A percentile compares a stretch with the other conserved stretches of the same genome.
Evolutionary conservation across 129 eudicot species (phyloP).

Genomic region (Escallonia herrerae): DNA sequence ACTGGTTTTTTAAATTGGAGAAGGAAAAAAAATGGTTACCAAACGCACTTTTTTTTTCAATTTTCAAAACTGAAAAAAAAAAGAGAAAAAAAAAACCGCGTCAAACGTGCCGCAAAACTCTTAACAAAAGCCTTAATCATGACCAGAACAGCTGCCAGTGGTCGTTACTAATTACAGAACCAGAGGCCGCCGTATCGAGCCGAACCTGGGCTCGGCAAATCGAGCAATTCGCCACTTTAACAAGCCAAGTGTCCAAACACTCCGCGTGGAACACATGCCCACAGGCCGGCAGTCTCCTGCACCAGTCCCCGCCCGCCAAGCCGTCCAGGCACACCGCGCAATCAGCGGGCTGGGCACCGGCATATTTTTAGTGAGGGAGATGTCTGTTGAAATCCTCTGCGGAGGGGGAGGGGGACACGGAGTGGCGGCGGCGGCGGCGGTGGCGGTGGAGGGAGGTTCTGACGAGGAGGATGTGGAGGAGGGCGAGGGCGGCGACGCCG

Average conservation of each 20-base stretch:
- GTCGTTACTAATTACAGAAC: constrained; percentile 19
- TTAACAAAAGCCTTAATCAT: constrained; percentile 1
- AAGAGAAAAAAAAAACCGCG: no score
- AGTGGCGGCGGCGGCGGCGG: constrained; percentile 30
- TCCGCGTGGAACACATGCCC: constrained; percentile 53
- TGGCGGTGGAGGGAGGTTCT: constrained; percentile 54
- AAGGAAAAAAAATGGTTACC: no score
- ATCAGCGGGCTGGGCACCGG: constrained; percentile 12
- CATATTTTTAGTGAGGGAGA: constrained; percentile 29
- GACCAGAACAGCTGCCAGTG: constrained; percentile 50
- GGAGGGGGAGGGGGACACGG: constrained; percentile 15
- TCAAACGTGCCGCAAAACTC: background rate
- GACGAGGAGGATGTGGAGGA: constrained; percentile 69
- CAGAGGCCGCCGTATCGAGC: constrained; percentile 14
- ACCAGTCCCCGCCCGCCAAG: constrained; percentile 44
- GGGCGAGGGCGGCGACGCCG: constrained; percentile 68
- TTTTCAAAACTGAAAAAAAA: no score
- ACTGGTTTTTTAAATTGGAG: no score
- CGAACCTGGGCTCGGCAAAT: constrained; percentile 61
- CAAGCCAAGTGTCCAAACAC: constrained; percentile 64
- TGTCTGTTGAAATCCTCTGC: constrained; percentile 15
- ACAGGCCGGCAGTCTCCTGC: constrained; percentile 44
- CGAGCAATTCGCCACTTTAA: constrained; percentile 58
- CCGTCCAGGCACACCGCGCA: constrained; percentile 68
- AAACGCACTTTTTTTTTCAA: no score